Conservation (phyloP, 495 filamentous ascomycete genomes). For the Monascus purpureus region DNA sequence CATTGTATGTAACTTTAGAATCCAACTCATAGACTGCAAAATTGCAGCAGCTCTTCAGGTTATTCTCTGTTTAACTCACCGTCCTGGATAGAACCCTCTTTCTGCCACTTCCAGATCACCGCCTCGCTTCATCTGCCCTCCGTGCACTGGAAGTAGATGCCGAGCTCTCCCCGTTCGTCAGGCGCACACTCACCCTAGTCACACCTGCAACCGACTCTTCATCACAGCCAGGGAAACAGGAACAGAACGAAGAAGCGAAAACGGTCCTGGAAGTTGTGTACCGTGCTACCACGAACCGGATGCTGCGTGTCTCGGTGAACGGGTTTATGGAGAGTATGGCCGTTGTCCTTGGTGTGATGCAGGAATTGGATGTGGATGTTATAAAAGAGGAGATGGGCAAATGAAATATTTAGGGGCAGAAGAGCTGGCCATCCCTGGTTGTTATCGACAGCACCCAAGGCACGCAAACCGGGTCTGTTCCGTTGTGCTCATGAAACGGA, state of each 20-base stretch:
- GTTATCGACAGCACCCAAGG: too few relatives aligned
- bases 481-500: too few relatives aligned
- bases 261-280: conserved; percentile 63
- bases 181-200: conserved; percentile 49
- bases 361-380: conserved; percentile 79
- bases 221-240: conserved; percentile 10
- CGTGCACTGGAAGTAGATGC: conserved; percentile 70
- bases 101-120: conserved; percentile 70
- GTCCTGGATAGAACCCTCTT: conserved; percentile 47
- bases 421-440: too few relatives aligned
- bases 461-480: too few relatives aligned
- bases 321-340: conserved; percentile 90
- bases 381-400: conserved; percentile 21
- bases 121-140: conserved; percentile 64
- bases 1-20: conserved; percentile 43
- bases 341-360: conserved; percentile 73
- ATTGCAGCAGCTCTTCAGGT: background rate
- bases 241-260: conserved; percentile 25
- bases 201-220: conserved; percentile 11
- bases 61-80: conserved; percentile 1
- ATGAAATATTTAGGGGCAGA: too few relatives aligned
- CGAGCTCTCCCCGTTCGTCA: conserved; percentile 74
- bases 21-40: too few relatives aligned
- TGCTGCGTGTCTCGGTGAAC: conserved; percentile 94
- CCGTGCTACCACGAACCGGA: conserved; percentile 81